A percentile compares a stretch with the other conserved stretches of the same genome.
Conservation (phyloP, 106 monocot species). For the Acanthochlamys bracteata region DNA sequence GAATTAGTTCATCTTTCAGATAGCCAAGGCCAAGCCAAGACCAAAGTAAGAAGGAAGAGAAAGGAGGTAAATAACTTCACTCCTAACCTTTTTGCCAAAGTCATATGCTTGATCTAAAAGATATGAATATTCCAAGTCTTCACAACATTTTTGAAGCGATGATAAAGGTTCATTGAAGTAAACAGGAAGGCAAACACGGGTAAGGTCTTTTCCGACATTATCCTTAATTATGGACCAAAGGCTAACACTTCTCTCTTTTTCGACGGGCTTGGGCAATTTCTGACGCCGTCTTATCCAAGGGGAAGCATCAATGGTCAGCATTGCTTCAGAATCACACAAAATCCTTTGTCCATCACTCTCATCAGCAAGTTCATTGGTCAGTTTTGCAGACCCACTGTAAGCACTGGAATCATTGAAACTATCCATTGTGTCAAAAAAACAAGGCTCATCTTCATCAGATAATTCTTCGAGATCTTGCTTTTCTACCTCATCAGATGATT, state of each 20-base stretch:
- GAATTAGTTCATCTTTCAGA: background rate
- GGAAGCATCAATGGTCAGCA: constrained; percentile 9
- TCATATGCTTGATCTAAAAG: constrained; percentile 84
- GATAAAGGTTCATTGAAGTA: constrained; percentile 82
- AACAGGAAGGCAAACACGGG: constrained; percentile 89
- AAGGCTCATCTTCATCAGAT: constrained; percentile 64
- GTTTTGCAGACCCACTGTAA: background rate
- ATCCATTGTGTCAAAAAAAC: constrained; percentile 67
- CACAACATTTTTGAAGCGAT: constrained; percentile 84
- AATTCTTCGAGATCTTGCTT: constrained; percentile 75
- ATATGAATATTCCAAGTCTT: constrained; percentile 81
- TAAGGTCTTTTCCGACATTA: constrained; percentile 95
- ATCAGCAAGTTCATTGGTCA: background rate
- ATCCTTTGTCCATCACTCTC: constrained; percentile 1
- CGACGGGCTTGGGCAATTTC: constrained; percentile 66
- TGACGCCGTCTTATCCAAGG: constrained; percentile 36
- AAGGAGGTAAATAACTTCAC: background rate
- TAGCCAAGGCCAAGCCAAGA: background rate
- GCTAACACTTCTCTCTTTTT: constrained; percentile 81
- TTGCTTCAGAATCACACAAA: constrained; percentile 2
- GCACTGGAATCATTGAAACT: constrained; percentile 35
- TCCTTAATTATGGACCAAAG: constrained; percentile 96
- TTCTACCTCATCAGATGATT: constrained; percentile 91
- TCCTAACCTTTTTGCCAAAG: constrained; percentile 63
- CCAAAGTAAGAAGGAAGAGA: background rate